Evolutionary conservation across 1,284 basidiomycete genomes (phyloP), one percentile per base, ranked within the genome.

Genomic region (Fomitopsis betulina): DNA sequence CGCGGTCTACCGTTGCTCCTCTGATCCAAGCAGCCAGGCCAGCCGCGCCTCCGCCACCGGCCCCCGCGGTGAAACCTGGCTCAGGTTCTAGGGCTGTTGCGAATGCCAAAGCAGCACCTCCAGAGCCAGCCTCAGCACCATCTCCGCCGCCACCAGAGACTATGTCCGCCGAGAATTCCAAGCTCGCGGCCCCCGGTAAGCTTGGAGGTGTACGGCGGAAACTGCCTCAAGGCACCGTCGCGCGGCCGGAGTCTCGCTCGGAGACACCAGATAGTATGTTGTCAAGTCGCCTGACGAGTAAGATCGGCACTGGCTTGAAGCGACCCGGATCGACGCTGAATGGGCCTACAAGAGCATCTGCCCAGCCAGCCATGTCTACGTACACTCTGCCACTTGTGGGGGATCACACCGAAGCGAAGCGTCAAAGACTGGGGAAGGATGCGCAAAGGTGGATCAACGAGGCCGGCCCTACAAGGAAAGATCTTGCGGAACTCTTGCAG

Each of bases 401-500:
- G n/a, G 78, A 79, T 51, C 94, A 87, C 65, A 63, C 80, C 2
- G 93, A 94, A 42, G 80, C 84, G 5, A 96, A 94, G 70, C 84
- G 82, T 51, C 66, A 76, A 23, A 84, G 97, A 37, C 76, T 93
- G 47, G 82, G 84, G 55, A 94, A 92, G 68, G 96, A 98, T 68
- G 81, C 83, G 3, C 81, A 83, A 58, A 81, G 83, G 69, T 91
- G 96, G 96, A 73, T 94, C 63, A 86, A 94, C 62, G 93, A 96
- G 69, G 80, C 84, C 42, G 91, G 91, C 17, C 75, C 89, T 10
- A 88, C 88, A 5, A 81, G 93, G 56, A 92, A 94, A 67, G 96
- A 98, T 68, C 82, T 97, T 19, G 83, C 90, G 40, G 96, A 98
- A 51, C 76, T 89, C 13, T 78, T 99, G 39, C 90, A 94, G 62